A percentile compares a stretch with the other conserved stretches of the same genome.
These are phyloP conservation scores for Cystobasidium slooffiae DNA, from an alignment of 1,284 basidiomycete species.

Conservation along the genomic window DNA sequence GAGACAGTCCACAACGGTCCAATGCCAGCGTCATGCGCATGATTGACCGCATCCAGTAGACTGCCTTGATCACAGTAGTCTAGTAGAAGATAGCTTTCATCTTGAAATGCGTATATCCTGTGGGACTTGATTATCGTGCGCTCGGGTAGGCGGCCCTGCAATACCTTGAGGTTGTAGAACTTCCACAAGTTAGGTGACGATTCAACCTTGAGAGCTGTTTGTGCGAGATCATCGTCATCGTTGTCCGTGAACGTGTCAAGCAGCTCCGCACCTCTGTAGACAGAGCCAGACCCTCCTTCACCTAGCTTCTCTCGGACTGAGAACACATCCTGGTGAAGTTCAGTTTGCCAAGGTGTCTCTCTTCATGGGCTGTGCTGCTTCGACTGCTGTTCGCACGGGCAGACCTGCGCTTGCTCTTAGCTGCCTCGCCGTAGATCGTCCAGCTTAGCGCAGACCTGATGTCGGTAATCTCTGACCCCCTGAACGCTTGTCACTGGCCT, in stretches of 20 bases:
- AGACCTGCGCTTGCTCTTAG: conserved; percentile 57
- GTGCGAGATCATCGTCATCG: conserved; percentile 65
- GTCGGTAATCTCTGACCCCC: conserved; percentile 68
- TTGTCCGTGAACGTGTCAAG: conserved; percentile 65
- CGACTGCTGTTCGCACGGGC: conserved; percentile 49
- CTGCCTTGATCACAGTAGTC: conserved; percentile 90
- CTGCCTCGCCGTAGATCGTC: conserved; percentile 64
- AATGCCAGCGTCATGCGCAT: conserved; percentile 70
- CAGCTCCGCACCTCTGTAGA: conserved; percentile 66
- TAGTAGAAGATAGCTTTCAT: conserved; percentile 89
- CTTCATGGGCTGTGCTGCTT: conserved; percentile 53
- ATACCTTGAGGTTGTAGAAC: conserved; percentile 79
- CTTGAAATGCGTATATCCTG: conserved; percentile 73
- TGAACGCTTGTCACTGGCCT: conserved; percentile 58
- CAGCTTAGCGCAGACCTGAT: conserved; percentile 65
- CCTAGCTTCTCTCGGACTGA: conserved; percentile 84
- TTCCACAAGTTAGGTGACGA: conserved; percentile 90
- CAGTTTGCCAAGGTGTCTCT: conserved; percentile 55
- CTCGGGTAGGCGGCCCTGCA: conserved; percentile 70
- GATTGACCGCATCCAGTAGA: conserved; percentile 89
- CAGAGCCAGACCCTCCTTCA: conserved; percentile 94
- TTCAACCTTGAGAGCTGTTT: conserved; percentile 88
- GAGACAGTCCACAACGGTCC: conserved; percentile 56
- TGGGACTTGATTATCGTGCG: conserved; percentile 68
- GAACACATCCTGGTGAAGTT: conserved; percentile 68